phyloP scores from a whole-genome alignment of 306 rosid genomes.

The Medicago lupulina region DNA sequence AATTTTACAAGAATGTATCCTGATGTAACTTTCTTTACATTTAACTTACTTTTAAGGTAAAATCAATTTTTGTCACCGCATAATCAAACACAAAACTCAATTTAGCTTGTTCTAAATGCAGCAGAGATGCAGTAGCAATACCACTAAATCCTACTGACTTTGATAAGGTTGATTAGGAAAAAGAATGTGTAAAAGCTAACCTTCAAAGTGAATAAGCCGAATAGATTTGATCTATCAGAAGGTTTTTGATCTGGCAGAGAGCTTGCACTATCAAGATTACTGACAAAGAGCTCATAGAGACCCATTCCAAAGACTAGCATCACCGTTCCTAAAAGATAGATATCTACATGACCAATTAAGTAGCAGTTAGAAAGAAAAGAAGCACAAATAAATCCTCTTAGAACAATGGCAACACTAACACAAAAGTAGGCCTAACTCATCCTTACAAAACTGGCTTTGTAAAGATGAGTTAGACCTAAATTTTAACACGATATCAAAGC shows the following conservation, averaged over 20 bases:
- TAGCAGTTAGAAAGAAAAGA: slow-evolving; percentile 38
- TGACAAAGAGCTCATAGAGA: slow-evolving; percentile 90
- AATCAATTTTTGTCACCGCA: too few relatives aligned
- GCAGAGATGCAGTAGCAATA: too few relatives aligned
- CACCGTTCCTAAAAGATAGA: slow-evolving; percentile 94
- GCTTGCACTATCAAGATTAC: slow-evolving; percentile 66
- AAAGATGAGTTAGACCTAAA: too few relatives aligned
- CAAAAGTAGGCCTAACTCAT: background rate
- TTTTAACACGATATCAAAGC: too few relatives aligned
- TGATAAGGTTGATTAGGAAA: slow-evolving; percentile 26
- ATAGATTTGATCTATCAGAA: slow-evolving; percentile 67
- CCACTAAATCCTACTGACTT: too few relatives aligned
- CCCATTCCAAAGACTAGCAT: slow-evolving; percentile 99
- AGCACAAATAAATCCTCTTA: slow-evolving; percentile 18
- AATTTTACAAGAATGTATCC: too few relatives aligned
- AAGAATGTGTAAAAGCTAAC: slow-evolving; percentile 45
- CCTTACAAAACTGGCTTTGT: too few relatives aligned
- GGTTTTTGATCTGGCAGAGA: slow-evolving; percentile 52
- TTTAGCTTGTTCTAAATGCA: too few relatives aligned
- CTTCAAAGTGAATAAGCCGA: slow-evolving; percentile 83
- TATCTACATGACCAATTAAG: slow-evolving; percentile 62
- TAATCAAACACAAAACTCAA: too few relatives aligned
- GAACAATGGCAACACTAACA: slow-evolving; percentile 3
- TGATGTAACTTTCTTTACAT: too few relatives aligned
- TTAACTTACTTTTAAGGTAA: too few relatives aligned